A percentile compares a stretch with the other conserved stretches of the same genome.
Evolutionary conservation across 768 basidiomycete genomes (phyloP).

Genomic region (Sarcodon sp.): DNA sequence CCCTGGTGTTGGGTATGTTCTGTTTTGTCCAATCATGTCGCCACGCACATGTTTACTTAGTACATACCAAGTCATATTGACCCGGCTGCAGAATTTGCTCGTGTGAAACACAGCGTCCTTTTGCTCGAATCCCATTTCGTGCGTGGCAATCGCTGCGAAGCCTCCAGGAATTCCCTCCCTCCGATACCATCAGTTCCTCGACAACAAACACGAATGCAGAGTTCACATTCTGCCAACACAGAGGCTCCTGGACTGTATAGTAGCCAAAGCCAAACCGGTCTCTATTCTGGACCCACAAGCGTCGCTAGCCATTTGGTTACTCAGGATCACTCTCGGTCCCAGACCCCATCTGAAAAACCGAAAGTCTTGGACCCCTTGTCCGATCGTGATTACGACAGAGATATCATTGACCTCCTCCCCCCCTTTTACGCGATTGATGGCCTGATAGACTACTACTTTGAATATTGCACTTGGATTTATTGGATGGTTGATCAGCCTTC

Average conservation of each 20-base stretch:
- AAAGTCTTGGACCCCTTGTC: constrained; percentile 8
- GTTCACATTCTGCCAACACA: constrained; percentile 7
- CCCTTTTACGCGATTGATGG: constrained; percentile 56
- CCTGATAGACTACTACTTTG: constrained; percentile 68
- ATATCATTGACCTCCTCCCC: constrained; percentile 57
- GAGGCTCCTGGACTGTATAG: constrained; percentile 54
- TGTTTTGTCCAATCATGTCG: constrained; percentile 9
- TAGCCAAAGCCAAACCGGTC: constrained; percentile 48
- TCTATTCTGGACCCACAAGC: constrained; percentile 74
- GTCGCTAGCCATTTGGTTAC: constrained; percentile 55
- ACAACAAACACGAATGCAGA: too few relatives aligned
- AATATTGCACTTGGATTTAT: constrained; percentile 83
- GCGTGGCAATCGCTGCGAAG: constrained; percentile 13
- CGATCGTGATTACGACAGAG: constrained; percentile 52
- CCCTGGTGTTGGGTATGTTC: constrained; percentile 29
- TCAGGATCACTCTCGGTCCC: constrained; percentile 7
- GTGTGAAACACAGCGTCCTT: constrained; percentile 55
- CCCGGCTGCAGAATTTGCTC: constrained; percentile 53
- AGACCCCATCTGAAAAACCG: constrained; percentile 26
- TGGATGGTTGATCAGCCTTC: constrained; percentile 57
- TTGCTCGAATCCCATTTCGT: constrained; percentile 51
- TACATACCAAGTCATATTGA: constrained; percentile 29
- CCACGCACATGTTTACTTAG: neutral
- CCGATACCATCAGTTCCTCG: constrained; percentile 39
- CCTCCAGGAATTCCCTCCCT: constrained; percentile 6